Percentiles rank a stretch among this genome's conserved stretches.
These are phyloP conservation scores for Melanogaster broomeanus DNA, from an alignment of 768 basidiomycete species.

Conservation along the genomic window DNA sequence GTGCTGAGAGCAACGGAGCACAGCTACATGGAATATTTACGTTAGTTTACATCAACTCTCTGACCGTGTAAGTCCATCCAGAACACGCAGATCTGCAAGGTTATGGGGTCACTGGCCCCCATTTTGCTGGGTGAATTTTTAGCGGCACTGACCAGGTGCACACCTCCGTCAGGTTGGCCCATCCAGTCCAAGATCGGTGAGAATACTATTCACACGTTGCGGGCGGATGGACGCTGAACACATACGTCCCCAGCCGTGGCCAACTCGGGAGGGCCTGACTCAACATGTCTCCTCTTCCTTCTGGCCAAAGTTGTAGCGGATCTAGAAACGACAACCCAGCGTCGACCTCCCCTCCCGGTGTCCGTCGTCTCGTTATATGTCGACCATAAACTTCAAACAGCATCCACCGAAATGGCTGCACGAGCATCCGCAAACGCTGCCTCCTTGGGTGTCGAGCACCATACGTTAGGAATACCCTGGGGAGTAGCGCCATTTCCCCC, in stretches of 20 bases:
- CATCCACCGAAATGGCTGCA: conserved; percentile 57
- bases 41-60: no score
- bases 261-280: conserved; percentile 84
- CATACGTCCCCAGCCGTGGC: conserved; percentile 56
- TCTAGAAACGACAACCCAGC: conserved; percentile 11
- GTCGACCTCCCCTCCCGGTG: conserved; percentile 15
- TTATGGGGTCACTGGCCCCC: conserved; percentile 16
- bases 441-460: conserved; percentile 46
- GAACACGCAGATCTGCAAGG: no score
- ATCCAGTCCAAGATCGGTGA: conserved; percentile 42
- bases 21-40: no score
- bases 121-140: conserved; percentile 54
- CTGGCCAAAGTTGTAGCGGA: conserved; percentile 45
- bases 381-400: conserved; percentile 67
- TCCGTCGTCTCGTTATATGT: conserved; percentile 61
- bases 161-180: conserved; percentile 52
- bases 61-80: no score
- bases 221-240: neutral
- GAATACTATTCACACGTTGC: conserved; percentile 3
- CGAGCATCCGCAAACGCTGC: conserved; percentile 45
- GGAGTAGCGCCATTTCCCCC: conserved; percentile 49
- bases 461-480: conserved; percentile 58
- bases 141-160: conserved; percentile 44
- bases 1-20: no score
- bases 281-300: conserved; percentile 74